Conservation (phyloP, 805 yeast genomes). For the Metschnikowia bowlesiae region DNA sequence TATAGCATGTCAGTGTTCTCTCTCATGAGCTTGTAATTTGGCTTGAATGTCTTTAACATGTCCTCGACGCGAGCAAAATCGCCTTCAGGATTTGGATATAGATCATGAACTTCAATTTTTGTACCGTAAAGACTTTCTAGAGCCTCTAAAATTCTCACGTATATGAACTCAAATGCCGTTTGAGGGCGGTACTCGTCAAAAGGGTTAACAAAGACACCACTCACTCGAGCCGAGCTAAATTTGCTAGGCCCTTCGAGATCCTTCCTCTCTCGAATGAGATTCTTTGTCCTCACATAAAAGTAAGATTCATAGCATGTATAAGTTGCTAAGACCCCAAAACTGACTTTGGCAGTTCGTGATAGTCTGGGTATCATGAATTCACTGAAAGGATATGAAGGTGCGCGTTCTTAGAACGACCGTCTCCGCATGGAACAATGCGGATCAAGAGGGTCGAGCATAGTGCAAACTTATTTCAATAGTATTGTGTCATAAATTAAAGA, state of each 20-base stretch:
- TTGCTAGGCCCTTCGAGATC: constrained; percentile 8
- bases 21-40: constrained; percentile 47
- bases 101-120: constrained; percentile 32
- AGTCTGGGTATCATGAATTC: constrained; percentile 7
- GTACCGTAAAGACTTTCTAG: constrained; percentile 50
- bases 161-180: constrained; percentile 78
- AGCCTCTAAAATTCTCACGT: constrained; percentile 67
- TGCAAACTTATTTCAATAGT: no score
- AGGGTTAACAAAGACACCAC: constrained; percentile 86
- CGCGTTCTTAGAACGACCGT: not conserved
- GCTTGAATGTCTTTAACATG: constrained; percentile 55
- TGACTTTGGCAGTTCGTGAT: constrained; percentile 34
- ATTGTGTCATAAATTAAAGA: no score
- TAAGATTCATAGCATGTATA: constrained; percentile 66
- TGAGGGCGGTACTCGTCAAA: constrained; percentile 87
- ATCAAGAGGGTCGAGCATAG: no score
- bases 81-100: constrained; percentile 34
- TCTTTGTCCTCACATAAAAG: constrained; percentile 51
- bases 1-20: constrained; percentile 28
- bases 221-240: constrained; percentile 41
- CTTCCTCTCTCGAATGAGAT: constrained; percentile 41
- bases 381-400: not conserved
- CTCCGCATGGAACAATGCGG: not conserved
- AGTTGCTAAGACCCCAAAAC: constrained; percentile 42
- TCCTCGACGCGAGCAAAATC: constrained; percentile 41